Percentiles rank a stretch among this genome's conserved stretches.
Evolutionary conservation across 768 basidiomycete genomes (phyloP).

Genomic region (Rhizopogon vesiculosus): DNA sequence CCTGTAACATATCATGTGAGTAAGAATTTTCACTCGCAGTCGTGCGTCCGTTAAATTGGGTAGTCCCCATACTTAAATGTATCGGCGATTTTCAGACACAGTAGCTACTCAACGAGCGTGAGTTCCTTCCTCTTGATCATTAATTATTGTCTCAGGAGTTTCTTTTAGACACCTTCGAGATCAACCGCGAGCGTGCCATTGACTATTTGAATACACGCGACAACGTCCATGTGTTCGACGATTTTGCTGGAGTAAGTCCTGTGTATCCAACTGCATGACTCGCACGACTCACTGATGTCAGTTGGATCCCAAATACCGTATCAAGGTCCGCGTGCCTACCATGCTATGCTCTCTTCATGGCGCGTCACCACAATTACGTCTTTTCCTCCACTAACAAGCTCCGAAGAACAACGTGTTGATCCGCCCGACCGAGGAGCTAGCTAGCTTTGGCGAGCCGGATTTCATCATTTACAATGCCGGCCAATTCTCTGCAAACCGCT

Average conservation of each 20-base stretch:
- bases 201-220: constrained; percentile 98
- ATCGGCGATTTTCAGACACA: too few relatives aligned
- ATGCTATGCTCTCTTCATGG: constrained; percentile 99
- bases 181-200: constrained; percentile 97
- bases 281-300: constrained; percentile 21
- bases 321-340: constrained; percentile 99
- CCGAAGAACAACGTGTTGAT: constrained; percentile 97
- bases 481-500: constrained; percentile 99
- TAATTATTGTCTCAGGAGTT: not conserved
- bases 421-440: constrained; percentile 92
- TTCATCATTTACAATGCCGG: constrained; percentile 99
- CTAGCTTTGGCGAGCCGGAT: constrained; percentile 94
- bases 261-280: not conserved
- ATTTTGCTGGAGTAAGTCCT: constrained; percentile 74
- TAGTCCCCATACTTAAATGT: too few relatives aligned
- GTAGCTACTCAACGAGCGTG: too few relatives aligned
- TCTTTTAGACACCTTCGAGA: constrained; percentile 87
- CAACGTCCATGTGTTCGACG: constrained; percentile 97
- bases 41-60: too few relatives aligned
- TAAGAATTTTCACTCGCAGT: too few relatives aligned
- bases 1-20: too few relatives aligned
- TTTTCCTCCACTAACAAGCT: constrained; percentile 1
- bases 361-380: constrained; percentile 34
- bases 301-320: constrained; percentile 99
- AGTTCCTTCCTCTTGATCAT: constrained; percentile 23